These are phyloP conservation scores for Gossypium ekmanianum DNA, from an alignment of 345 rosid species.

Conservation along the genomic window DNA sequence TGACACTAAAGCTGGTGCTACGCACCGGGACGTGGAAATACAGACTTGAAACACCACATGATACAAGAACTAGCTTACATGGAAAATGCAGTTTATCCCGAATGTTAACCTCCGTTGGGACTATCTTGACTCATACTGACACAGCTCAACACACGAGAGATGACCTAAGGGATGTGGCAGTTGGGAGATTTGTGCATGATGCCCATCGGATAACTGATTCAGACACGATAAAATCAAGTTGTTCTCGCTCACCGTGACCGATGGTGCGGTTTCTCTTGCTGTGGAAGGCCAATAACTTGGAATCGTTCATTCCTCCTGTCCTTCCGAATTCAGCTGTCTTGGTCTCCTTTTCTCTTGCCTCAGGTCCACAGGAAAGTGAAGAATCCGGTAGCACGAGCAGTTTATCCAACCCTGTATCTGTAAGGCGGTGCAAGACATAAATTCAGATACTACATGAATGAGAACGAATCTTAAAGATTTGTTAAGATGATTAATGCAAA, in stretches of 20 bases:
- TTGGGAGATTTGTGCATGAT: slow-evolving; percentile 53
- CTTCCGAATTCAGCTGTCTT: slow-evolving; percentile 31
- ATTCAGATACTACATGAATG: not conserved
- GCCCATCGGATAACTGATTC: slow-evolving; percentile 72
- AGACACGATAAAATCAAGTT: slow-evolving; percentile 40
- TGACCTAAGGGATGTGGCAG: slow-evolving; percentile 46
- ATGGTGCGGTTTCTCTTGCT: slow-evolving; percentile 58
- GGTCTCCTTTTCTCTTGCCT: slow-evolving; percentile 30
- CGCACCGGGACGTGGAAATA: slow-evolving; percentile 4
- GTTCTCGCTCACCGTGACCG: slow-evolving; percentile 51
- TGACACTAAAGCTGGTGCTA: slow-evolving; percentile 1
- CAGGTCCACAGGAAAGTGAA: slow-evolving; percentile 23
- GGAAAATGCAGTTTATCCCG: not conserved
- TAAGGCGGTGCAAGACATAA: not conserved
- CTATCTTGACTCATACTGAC: not conserved
- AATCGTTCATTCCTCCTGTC: slow-evolving; percentile 32
- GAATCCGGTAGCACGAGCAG: slow-evolving; percentile 28
- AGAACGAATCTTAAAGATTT: not conserved
- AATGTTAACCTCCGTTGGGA: not conserved
- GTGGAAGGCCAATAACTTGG: slow-evolving; percentile 39
- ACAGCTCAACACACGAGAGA: slow-evolving; percentile 52
- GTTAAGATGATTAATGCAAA: slow-evolving; percentile 9
- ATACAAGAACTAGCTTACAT: not conserved
- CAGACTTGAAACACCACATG: slow-evolving; percentile 2
- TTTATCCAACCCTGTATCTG: slow-evolving; percentile 17